phyloP scores from a whole-genome alignment of 2,329 filamentous ascomycete species.

The Fusarium ramigenum region DNA sequence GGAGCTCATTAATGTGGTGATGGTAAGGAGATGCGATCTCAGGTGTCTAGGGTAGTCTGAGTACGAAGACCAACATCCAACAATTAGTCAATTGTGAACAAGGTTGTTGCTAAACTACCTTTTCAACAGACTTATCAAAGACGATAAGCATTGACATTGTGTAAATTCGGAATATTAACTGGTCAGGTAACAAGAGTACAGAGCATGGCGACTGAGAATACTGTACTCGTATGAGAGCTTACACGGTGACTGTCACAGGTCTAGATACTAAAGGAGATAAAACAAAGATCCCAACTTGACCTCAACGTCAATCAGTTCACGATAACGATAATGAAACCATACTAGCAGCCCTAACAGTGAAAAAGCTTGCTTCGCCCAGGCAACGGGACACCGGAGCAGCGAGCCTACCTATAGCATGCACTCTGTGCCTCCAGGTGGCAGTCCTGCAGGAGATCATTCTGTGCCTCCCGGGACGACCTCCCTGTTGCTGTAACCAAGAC shows the following conservation, averaged over 20 bases:
- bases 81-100: not conserved
- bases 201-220: not conserved
- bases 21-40: not conserved
- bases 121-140: not conserved
- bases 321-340: not conserved
- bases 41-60: conserved; percentile 10
- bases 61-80: not conserved
- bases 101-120: not conserved
- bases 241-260: too few species aligned
- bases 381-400: conserved; percentile 16
- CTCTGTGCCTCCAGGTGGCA: conserved; percentile 1
- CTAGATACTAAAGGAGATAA: too few species aligned
- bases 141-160: not conserved
- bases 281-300: not conserved
- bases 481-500: conserved; percentile 14
- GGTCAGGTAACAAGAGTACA: not conserved
- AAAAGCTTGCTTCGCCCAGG: conserved; percentile 1
- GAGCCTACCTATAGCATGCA: conserved; percentile 11
- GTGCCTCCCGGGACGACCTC: conserved; percentile 25
- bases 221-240: not conserved
- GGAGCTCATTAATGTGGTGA: not conserved
- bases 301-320: not conserved
- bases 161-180: not conserved
- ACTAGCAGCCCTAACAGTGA: not conserved
- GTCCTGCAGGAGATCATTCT: conserved; percentile 38